phyloP scores from a whole-genome alignment of 108 stramenopile genomes.

The Stephanodiscus triporus region DNA sequence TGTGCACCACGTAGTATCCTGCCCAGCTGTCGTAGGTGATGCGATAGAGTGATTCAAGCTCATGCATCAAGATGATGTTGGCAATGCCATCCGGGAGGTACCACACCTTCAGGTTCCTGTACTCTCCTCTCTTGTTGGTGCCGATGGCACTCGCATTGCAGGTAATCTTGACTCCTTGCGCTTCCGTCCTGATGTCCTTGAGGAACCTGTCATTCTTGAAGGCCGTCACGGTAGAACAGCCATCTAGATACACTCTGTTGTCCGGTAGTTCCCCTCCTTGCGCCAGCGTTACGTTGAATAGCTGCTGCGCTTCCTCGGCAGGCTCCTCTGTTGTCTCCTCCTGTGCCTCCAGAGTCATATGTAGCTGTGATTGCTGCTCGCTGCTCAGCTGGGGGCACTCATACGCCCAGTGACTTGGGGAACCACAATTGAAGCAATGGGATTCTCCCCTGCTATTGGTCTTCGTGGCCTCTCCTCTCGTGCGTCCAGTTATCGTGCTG shows the following conservation, averaged over 20 bases:
- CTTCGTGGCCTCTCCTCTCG: too few relatives aligned
- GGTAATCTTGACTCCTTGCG: too few relatives aligned
- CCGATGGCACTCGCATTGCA: too few relatives aligned
- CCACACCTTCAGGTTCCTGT: too few relatives aligned
- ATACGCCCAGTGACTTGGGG: background rate
- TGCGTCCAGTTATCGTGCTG: too few relatives aligned
- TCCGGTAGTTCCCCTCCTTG: background rate
- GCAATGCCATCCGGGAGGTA: too few relatives aligned
- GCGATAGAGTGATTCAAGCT: background rate
- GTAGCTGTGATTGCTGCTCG: background rate
- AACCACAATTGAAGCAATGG: too few relatives aligned
- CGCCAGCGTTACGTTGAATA: too few relatives aligned
- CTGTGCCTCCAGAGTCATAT: background rate
- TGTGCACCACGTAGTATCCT: constrained; percentile 24
- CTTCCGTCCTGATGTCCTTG: background rate
- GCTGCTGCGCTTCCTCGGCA: too few relatives aligned
- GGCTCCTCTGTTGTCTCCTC: background rate
- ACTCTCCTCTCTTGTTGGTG: too few relatives aligned
- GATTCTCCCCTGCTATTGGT: too few relatives aligned
- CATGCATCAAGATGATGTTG: too few relatives aligned
- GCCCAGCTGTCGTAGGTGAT: constrained; percentile 26
- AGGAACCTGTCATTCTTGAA: constrained; percentile 4
- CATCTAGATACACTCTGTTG: constrained; percentile 18
- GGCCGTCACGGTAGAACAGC: constrained; percentile 7
- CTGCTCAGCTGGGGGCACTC: background rate